A percentile compares a stretch with the other conserved stretches of the same genome.
phyloP scores from a whole-genome alignment of 768 basidiomycete species.

The Phallus indusiatus region DNA sequence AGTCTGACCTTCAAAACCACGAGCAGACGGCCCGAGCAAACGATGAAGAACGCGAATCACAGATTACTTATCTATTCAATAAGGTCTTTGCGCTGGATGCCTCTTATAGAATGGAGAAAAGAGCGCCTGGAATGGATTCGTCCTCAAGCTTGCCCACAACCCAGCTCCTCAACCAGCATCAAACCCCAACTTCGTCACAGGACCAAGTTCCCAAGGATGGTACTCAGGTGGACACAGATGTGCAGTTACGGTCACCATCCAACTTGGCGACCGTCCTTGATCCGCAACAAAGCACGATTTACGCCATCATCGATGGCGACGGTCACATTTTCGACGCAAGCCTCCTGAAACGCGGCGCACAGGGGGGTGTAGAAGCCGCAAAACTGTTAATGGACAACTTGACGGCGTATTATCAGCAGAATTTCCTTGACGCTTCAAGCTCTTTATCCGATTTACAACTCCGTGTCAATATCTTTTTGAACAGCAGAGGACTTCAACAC shows the following conservation, averaged over 20 bases:
- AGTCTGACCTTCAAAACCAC: too few relatives aligned
- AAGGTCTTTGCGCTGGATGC: too few relatives aligned
- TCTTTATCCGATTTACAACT: slow-evolving; percentile 34
- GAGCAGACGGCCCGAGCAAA: too few relatives aligned
- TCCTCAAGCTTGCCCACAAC: too few relatives aligned
- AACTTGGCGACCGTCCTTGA: background rate
- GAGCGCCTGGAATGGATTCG: too few relatives aligned
- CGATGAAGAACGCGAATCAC: too few relatives aligned
- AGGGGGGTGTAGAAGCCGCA: slow-evolving; percentile 55
- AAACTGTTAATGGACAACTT: slow-evolving; percentile 60
- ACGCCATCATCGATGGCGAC: slow-evolving; percentile 53
- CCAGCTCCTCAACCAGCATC: too few relatives aligned
- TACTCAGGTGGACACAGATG: background rate
- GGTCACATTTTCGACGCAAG: slow-evolving; percentile 54
- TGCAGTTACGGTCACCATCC: background rate
- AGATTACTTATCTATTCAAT: too few relatives aligned
- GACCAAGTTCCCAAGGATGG: background rate
- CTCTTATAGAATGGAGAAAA: too few relatives aligned
- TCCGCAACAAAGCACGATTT: background rate
- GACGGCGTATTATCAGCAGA: slow-evolving; percentile 35
- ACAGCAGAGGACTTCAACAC: slow-evolving; percentile 46
- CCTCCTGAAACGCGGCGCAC: slow-evolving; percentile 51
- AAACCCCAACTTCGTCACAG: too few relatives aligned
- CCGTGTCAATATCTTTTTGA: slow-evolving; percentile 67
- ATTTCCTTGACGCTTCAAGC: slow-evolving; percentile 13